Base-by-base conservation (phyloP, 345 rosid species). In the Murraya koenigii region DNA sequence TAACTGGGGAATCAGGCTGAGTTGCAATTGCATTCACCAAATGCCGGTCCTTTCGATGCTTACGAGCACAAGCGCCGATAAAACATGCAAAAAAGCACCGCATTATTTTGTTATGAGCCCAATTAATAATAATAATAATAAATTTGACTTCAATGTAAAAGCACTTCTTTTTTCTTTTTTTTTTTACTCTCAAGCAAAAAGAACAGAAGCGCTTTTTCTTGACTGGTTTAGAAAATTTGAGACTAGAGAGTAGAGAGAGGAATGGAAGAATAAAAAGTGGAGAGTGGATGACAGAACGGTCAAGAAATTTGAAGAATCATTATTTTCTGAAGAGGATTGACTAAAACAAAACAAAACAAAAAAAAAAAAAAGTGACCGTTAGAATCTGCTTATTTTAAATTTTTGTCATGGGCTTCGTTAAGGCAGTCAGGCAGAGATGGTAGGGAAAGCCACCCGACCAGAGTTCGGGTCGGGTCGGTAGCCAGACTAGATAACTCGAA, bases 81-180 rank as follows among this genome's bases (percentile, higher is more conserved):
- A 91, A 89, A 82, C 92, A 91, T 39, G 82, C 82, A 36, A 83
- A 77, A 85, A 85, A 78, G 82, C 93, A 88, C 35, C 87, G 86
- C 95, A 89, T 89, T 65, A 77, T 78, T 2, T 11, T 44, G 49
- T 44, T 44, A 11, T 44, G 49, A 44, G 49, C 49, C 15, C 49
- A 44, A 3, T 44, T 44, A 44, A 44, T 44, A 41, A 41, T 41
- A 0, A 44, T 11, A 3, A 11, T 44, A 10, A 22, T 20, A 25
- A 47, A 47, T 17, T 55, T 30, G 63, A 65, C 78, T 75, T 75
- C 69, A 69, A 74, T 62, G 52, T 32, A 15, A 76, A 82, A 78
- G 69, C 47, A 54, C 35, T 23, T 73, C 11, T 11, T 5, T 5
- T 2, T 41, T 44, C 2, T 11, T 0, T 3, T 0, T 3, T 33